Conservation (phyloP, 2,329 filamentous ascomycete genomes). For the Penicillium occitanis region DNA sequence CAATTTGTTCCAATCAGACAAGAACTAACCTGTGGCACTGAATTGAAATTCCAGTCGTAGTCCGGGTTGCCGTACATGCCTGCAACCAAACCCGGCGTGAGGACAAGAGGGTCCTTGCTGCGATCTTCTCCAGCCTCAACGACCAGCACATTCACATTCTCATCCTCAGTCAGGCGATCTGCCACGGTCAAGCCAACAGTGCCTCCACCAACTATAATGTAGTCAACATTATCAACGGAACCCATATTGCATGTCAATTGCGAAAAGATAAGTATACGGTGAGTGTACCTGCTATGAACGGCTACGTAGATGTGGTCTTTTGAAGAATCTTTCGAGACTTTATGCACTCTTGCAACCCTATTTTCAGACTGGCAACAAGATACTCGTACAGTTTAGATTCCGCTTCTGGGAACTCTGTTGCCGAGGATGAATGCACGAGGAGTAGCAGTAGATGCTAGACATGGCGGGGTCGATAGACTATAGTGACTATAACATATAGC, state of each 20-base stretch:
- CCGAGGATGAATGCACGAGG: background rate
- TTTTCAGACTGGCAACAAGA: background rate
- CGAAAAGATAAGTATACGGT: background rate
- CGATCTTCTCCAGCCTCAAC: constrained; percentile 21
- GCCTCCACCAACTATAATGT: constrained; percentile 53
- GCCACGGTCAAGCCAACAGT: constrained; percentile 52
- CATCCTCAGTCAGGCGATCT: constrained; percentile 43
- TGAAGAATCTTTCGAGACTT: background rate
- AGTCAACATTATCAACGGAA: constrained; percentile 25
- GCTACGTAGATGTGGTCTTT: background rate
- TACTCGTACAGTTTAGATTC: background rate
- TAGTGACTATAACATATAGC: background rate
- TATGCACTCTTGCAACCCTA: background rate
- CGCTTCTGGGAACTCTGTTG: background rate
- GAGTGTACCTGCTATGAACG: background rate
- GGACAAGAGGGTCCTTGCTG: constrained; percentile 23
- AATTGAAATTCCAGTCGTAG: constrained; percentile 24
- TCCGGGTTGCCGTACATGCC: constrained; percentile 20
- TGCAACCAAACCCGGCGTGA: constrained; percentile 17
- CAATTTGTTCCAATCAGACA: background rate
- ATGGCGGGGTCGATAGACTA: background rate
- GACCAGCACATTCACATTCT: constrained; percentile 27
- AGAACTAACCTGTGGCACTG: constrained; percentile 21
- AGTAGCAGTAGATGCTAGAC: background rate
- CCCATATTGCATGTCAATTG: background rate